Conservation (phyloP, 2,329 filamentous ascomycete species). For the Alternaria longipes region DNA sequence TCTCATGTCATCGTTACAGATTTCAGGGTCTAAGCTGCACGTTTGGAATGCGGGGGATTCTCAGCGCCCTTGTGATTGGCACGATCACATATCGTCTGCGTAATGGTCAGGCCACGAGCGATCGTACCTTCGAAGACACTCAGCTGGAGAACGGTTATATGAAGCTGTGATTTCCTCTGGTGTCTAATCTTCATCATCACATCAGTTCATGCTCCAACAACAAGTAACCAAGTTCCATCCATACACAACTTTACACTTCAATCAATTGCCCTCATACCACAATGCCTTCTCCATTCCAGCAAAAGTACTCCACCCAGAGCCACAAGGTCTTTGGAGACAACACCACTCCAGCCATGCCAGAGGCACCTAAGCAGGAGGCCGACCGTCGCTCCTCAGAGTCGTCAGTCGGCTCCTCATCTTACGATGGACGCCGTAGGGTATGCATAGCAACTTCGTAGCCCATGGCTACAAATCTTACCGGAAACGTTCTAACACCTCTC, state of each 20-base stretch:
- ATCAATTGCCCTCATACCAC: not conserved
- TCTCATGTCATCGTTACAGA: constrained; percentile 35
- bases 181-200: not conserved
- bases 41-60: constrained; percentile 46
- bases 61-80: constrained; percentile 42
- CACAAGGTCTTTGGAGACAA: constrained; percentile 45
- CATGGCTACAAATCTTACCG: not conserved
- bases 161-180: constrained; percentile 8
- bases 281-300: constrained; percentile 52
- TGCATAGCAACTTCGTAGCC: not conserved
- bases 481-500: constrained; percentile 6
- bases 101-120: constrained; percentile 43
- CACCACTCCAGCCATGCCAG: constrained; percentile 43
- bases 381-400: constrained; percentile 46
- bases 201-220: too few species aligned
- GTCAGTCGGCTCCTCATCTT: constrained; percentile 35
- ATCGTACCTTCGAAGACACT: constrained; percentile 26
- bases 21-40: constrained; percentile 38
- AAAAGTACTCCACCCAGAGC: constrained; percentile 49
- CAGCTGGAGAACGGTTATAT: constrained; percentile 33
- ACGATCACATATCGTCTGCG: constrained; percentile 44
- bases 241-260: not conserved
- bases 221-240: not conserved
- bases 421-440: constrained; percentile 44
- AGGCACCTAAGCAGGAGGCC: constrained; percentile 42